phyloP scores from a whole-genome alignment of 2,329 filamentous ascomycete genomes.

The Tolypocladium cylindrosporum region DNA sequence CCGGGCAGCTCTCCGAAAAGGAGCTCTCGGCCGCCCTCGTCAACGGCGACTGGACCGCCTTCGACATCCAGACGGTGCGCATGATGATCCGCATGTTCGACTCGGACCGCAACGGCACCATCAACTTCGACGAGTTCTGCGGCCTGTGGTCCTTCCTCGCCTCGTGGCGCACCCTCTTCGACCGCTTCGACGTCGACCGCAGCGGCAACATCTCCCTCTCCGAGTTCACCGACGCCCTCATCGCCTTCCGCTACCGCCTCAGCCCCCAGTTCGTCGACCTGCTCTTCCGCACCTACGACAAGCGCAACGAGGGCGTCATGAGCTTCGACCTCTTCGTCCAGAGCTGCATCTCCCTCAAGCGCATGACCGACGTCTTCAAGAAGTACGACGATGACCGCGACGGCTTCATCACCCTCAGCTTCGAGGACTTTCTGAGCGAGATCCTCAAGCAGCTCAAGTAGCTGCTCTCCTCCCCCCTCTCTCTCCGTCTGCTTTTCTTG shows the following conservation, averaged over 20 bases:
- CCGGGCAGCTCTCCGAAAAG: conserved; percentile 71
- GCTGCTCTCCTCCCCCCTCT: not conserved
- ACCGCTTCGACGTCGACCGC: conserved; percentile 83
- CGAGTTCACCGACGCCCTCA: conserved; percentile 84
- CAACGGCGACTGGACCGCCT: conserved; percentile 91
- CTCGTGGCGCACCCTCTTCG: conserved; percentile 88
- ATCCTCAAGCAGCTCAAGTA: conserved; percentile 52
- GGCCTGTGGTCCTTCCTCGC: conserved; percentile 93
- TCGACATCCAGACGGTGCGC: conserved; percentile 85
- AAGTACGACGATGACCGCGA: conserved; percentile 96
- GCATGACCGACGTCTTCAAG: conserved; percentile 99
- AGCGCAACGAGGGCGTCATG: conserved; percentile 58
- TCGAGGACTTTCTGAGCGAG: conserved; percentile 70
- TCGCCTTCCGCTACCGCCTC: conserved; percentile 88
- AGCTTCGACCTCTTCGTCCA: conserved; percentile 97
- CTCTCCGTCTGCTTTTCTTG: no score
- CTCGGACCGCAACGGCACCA: conserved; percentile 75
- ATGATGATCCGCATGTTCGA: conserved; percentile 99
- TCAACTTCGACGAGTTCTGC: conserved; percentile 93
- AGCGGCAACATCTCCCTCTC: conserved; percentile 76
- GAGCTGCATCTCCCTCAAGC: conserved; percentile 89
- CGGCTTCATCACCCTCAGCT: conserved; percentile 78
- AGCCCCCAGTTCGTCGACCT: conserved; percentile 74
- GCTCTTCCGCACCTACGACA: conserved; percentile 84
- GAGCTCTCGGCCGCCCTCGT: conserved; percentile 87